Base-by-base conservation (phyloP, 1,139 yeast species). In the Yamadazyma epiphylla region DNA sequence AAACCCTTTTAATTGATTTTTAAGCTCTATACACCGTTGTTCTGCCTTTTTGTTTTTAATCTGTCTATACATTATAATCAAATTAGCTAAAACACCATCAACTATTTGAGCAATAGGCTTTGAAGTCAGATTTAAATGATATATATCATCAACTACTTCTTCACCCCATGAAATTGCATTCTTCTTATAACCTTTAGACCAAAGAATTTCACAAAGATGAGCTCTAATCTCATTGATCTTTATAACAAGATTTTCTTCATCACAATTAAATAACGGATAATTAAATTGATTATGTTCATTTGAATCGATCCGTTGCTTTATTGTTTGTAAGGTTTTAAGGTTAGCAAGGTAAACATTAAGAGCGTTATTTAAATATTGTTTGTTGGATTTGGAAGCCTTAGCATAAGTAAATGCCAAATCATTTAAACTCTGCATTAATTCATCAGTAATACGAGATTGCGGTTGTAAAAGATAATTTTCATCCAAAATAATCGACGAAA, bases 131-230 rank as follows among this genome's bases (percentile, higher is more conserved):
- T 59, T 58, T 30, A 52, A 55, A 38, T 53, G 51, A 39, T 56
- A 67, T 15, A 63, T 49, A 15, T 57, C 61, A 27, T 64, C 67
- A 5, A 68, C 49, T 3, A 66, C 71, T 31, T 77, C 78, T 48
- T 79, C 80, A 7, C 76, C 74, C 80, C 86, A 78, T 12, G 76
- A 64, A 22, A 80, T 60, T 1, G 88, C 83, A 36, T 74, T 74
- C 23, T 61, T 49, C 27, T 64, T 56, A 30, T 62, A 56, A 1
- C 79, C 78, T 36, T 71, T 63, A 5, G 70, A 71, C 84, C 87
- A 82, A 41, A 81, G 53, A 5, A 82, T 57, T 51, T 82, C 89
- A 35, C 83, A 68, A 13, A 82, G 59, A 49, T 80, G 81, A 11
- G 79, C 70, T 53, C 75, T 73, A 29, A 74, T 48, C 28, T 63